Evolutionary conservation across 257 asterid species (phyloP).

Genomic region (Buddleja alternifolia): DNA sequence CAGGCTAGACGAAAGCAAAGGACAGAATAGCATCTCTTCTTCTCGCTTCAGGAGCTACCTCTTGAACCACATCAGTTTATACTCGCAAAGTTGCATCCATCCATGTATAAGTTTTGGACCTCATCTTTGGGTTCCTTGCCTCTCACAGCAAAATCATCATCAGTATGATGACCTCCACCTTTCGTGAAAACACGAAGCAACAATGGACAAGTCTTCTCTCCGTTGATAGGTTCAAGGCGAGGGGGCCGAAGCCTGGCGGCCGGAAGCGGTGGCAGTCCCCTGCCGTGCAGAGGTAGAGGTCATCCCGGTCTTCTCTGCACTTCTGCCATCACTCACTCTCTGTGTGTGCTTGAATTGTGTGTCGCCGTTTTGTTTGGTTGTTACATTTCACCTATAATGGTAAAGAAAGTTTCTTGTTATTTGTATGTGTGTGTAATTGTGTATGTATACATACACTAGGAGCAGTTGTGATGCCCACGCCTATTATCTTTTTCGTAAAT

Average conservation of each 20-base stretch:
- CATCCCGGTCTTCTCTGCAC: slow-evolving; percentile 62
- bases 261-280: slow-evolving; percentile 64
- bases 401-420: no score
- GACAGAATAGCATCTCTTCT: slow-evolving; percentile 83
- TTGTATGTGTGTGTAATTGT: no score
- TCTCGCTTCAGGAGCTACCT: slow-evolving; percentile 96
- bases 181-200: slow-evolving; percentile 88
- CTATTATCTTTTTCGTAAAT: no score
- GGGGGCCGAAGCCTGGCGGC: slow-evolving; percentile 39
- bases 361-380: neutral
- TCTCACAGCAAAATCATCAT: slow-evolving; percentile 85
- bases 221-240: slow-evolving; percentile 66
- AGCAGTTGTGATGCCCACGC: no score
- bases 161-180: slow-evolving; percentile 91
- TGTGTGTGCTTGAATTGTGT: neutral
- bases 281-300: slow-evolving; percentile 51
- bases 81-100: slow-evolving; percentile 98
- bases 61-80: slow-evolving; percentile 98
- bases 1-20: slow-evolving; percentile 89
- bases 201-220: slow-evolving; percentile 88
- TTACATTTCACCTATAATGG: no score
- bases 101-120: slow-evolving; percentile 98
- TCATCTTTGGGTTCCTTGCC: slow-evolving; percentile 99
- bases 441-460: no score
- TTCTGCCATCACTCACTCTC: slow-evolving; percentile 51